Evolutionary conservation across 768 basidiomycete genomes (phyloP).

Genomic region (Crassisporium funariophilum): DNA sequence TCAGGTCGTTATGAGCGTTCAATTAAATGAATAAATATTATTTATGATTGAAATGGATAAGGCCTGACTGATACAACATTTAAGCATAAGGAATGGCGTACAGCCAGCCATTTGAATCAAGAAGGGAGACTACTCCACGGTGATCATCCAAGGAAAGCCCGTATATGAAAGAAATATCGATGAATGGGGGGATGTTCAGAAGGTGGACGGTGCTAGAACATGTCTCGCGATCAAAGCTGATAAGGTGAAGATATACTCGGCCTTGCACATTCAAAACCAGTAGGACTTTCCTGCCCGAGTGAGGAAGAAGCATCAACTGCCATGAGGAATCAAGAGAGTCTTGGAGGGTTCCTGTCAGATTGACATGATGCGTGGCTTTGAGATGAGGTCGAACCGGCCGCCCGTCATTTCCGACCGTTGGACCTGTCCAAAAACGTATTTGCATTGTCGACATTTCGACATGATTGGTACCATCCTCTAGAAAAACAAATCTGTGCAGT

Average conservation of each 20-base stretch:
- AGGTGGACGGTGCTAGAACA: conserved; percentile 12
- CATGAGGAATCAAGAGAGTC: conserved; percentile 16
- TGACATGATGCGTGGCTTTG: no score
- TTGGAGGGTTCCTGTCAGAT: conserved; percentile 13
- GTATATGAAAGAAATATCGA: conserved; percentile 17
- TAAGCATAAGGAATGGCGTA: conserved; percentile 26
- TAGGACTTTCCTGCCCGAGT: conserved; percentile 20
- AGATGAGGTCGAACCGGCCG: conserved; percentile 1
- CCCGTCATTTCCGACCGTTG: background rate
- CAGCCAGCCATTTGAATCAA: conserved; percentile 19
- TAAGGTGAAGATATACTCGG: conserved; percentile 12
- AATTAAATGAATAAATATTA: no score
- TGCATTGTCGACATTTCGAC: conserved; percentile 10
- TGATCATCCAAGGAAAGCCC: conserved; percentile 30
- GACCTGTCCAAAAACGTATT: conserved; percentile 19
- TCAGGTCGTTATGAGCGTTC: no score
- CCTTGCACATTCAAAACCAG: conserved; percentile 11
- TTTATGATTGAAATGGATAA: no score
- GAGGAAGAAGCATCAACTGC: conserved; percentile 21
- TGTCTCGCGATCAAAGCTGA: conserved; percentile 15
- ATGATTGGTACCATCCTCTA: no score
- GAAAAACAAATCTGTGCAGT: no score
- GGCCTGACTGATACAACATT: background rate
- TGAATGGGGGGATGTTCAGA: conserved; percentile 19
- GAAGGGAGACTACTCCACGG: conserved; percentile 24